Conservation (phyloP, 495 filamentous ascomycete species). For the Eremomyces bilateralis region DNA sequence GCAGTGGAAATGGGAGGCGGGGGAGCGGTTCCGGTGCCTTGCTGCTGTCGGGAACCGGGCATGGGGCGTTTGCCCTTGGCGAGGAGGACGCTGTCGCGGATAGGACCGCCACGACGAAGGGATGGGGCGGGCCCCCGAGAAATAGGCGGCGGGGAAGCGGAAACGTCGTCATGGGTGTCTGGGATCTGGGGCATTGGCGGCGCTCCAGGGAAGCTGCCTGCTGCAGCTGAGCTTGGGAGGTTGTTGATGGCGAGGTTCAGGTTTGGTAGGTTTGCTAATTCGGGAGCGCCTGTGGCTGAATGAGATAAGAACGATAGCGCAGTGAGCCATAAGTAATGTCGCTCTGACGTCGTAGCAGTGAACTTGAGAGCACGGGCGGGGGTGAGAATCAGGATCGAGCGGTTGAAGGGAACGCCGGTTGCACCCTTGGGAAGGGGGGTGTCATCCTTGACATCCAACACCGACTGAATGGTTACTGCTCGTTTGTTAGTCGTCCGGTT, state of each 20-base stretch:
- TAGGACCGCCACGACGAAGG: constrained; percentile 37
- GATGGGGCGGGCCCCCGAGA: constrained; percentile 32
- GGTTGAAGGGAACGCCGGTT: constrained; percentile 42
- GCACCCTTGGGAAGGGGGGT: constrained; percentile 62
- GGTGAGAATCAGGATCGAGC: constrained; percentile 87
- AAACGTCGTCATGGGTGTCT: constrained; percentile 2
- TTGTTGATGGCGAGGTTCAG: no score
- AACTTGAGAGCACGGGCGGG: constrained; percentile 90
- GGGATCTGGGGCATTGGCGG: constrained; percentile 3
- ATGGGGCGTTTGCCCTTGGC: constrained; percentile 53
- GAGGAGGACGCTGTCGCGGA: constrained; percentile 77
- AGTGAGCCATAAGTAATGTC: constrained; percentile 89
- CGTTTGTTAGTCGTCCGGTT: constrained; percentile 9
- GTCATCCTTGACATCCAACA: constrained; percentile 89
- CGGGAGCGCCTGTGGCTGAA: constrained; percentile 32
- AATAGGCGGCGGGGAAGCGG: constrained; percentile 5
- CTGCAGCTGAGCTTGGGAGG: no score
- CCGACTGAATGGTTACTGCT: constrained; percentile 81
- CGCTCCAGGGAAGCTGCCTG: no score
- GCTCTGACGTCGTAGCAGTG: constrained; percentile 58
- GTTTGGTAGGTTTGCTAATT: constrained; percentile 8
- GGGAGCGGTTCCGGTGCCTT: constrained; percentile 10
- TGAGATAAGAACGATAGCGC: constrained; percentile 86
- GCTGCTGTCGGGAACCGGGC: constrained; percentile 11
- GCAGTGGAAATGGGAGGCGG: constrained; percentile 12